Conservation (phyloP, 1,284 basidiomycete species). For the Tilletia setariae region DNA sequence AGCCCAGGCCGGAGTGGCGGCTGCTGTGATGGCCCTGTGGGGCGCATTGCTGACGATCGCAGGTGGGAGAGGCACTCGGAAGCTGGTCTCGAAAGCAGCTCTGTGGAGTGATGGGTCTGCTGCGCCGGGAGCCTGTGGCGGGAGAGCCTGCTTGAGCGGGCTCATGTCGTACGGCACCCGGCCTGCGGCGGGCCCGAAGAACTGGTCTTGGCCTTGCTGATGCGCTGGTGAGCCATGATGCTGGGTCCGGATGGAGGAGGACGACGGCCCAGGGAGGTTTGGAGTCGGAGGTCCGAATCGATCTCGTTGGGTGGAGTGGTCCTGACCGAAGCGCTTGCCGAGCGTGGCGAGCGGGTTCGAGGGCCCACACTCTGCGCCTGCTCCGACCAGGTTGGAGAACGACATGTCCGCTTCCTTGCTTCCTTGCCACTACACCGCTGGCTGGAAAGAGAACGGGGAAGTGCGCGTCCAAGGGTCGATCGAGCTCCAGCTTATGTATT, state of each 20-base stretch:
- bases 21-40: background rate
- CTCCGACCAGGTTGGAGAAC: slow-evolving; percentile 46
- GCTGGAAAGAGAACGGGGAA: background rate
- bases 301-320: slow-evolving; percentile 45
- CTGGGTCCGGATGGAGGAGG: slow-evolving; percentile 10
- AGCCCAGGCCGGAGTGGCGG: slow-evolving; percentile 3
- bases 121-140: background rate
- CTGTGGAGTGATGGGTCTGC: background rate
- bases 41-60: background rate
- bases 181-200: slow-evolving; percentile 26
- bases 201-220: slow-evolving; percentile 26
- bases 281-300: slow-evolving; percentile 13
- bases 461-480: too few relatives aligned
- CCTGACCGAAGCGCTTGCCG: slow-evolving; percentile 50
- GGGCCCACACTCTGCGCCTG: slow-evolving; percentile 50
- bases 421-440: background rate
- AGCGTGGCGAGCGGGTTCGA: slow-evolving; percentile 50
- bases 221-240: background rate
- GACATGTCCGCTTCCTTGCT: slow-evolving; percentile 29
- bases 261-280: background rate
- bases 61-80: background rate
- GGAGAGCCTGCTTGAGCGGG: background rate
- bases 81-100: slow-evolving; percentile 18
- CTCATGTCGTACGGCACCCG: slow-evolving; percentile 12
- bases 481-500: too few relatives aligned